Conservation (phyloP, 306 rosid genomes). For the Citrullus colocynthis region DNA sequence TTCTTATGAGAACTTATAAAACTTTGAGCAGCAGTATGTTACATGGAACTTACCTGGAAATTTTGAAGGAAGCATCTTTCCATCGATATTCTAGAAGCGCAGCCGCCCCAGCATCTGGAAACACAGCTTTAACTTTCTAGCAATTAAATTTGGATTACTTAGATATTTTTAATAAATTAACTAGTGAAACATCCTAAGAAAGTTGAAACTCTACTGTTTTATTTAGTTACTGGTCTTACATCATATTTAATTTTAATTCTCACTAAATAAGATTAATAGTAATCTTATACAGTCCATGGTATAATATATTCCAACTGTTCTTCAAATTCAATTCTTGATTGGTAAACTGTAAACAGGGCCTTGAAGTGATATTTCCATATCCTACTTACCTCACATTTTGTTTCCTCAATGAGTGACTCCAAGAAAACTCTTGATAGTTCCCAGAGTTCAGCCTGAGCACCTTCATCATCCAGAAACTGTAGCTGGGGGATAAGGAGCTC, state of each 20-base stretch:
- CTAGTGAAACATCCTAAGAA: neutral
- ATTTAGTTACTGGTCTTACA: neutral
- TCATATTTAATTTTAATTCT: neutral
- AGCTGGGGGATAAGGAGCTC: slow-evolving; percentile 95
- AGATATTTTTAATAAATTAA: neutral
- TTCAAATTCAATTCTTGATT: neutral
- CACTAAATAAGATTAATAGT: neutral
- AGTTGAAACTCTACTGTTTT: neutral
- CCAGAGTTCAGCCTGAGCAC: slow-evolving; percentile 96
- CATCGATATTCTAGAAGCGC: slow-evolving; percentile 80
- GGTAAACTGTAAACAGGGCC: neutral
- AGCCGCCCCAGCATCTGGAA: slow-evolving; percentile 97
- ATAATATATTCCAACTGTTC: neutral
- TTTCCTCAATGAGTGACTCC: slow-evolving; percentile 64
- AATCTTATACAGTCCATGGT: neutral
- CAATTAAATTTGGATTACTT: slow-evolving; percentile 21
- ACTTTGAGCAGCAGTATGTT: neutral
- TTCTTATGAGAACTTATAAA: neutral
- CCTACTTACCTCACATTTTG: slow-evolving; percentile 38
- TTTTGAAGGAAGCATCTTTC: slow-evolving; percentile 71
- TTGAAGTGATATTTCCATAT: neutral
- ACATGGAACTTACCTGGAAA: slow-evolving; percentile 54
- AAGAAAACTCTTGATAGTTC: slow-evolving; percentile 64
- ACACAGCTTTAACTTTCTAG: slow-evolving; percentile 80
- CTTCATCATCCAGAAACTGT: slow-evolving; percentile 91